A percentile compares a stretch with the other conserved stretches of the same genome.
Conservation (phyloP, 495 filamentous ascomycete genomes). For the Podospora didyma region DNA sequence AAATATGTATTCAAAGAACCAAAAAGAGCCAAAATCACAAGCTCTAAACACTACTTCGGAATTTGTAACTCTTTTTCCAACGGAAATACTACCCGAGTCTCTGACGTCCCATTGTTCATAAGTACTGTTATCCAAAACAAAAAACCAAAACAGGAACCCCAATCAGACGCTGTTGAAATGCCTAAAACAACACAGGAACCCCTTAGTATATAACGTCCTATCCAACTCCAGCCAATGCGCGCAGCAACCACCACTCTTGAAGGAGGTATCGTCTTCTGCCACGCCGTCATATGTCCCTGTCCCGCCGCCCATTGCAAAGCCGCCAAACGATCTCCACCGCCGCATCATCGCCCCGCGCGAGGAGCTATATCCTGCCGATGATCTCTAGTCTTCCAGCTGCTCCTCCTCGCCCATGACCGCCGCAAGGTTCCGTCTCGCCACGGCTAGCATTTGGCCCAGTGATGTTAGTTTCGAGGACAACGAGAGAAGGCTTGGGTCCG, state of each 20-base stretch:
- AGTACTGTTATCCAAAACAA: not conserved
- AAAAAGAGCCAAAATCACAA: too few species aligned
- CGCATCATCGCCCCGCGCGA: not conserved
- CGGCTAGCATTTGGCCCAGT: constrained; percentile 66
- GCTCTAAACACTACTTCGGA: too few species aligned
- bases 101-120: too few species aligned
- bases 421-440: constrained; percentile 66
- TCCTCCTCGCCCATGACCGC: constrained; percentile 69
- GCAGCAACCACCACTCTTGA: constrained; percentile 6
- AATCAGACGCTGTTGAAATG: constrained; percentile 6
- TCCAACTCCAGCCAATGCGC: constrained; percentile 23
- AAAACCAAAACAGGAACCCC: not conserved
- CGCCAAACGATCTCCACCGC: not conserved
- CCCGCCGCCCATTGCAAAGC: not conserved
- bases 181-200: constrained; percentile 23
- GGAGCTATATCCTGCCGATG: not conserved
- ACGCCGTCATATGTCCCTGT: too few species aligned
- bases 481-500: constrained; percentile 85
- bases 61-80: too few species aligned
- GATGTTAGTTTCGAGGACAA: constrained; percentile 82
- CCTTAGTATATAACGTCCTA: constrained; percentile 18
- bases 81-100: too few species aligned
- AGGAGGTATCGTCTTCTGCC: not conserved
- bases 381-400: constrained; percentile 27
- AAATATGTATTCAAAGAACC: too few species aligned